These are phyloP conservation scores for Tubosaeta brunneosetosa DNA, from an alignment of 768 basidiomycete species.

Conservation along the genomic window DNA sequence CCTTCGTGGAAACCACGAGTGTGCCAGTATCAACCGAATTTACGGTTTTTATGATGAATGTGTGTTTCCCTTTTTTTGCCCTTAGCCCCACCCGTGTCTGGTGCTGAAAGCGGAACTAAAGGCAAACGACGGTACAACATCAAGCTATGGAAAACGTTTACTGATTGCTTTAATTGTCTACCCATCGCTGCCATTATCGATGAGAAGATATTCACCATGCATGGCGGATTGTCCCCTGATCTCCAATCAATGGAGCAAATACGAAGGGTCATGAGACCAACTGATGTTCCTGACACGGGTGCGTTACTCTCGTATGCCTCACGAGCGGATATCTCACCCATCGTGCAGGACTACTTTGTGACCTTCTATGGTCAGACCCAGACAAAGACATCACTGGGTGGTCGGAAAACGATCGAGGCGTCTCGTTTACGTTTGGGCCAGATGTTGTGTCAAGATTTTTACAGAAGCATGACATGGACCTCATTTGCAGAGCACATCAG, in stretches of 20 bases:
- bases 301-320: conserved; percentile 14
- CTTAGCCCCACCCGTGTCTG: background rate
- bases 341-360: conserved; percentile 78
- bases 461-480: conserved; percentile 99
- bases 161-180: conserved; percentile 99
- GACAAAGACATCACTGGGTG: conserved; percentile 99
- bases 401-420: conserved; percentile 99
- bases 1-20: conserved; percentile 97
- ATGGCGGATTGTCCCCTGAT: conserved; percentile 95
- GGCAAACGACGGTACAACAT: conserved; percentile 99
- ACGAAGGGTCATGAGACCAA: conserved; percentile 97
- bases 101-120: conserved; percentile 32
- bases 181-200: conserved; percentile 99
- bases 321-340: conserved; percentile 3
- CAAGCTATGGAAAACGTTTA: conserved; percentile 99
- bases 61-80: conserved; percentile 38
- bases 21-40: conserved; percentile 98
- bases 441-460: conserved; percentile 98
- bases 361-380: conserved; percentile 97
- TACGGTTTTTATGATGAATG: conserved; percentile 99
- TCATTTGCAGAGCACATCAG: conserved; percentile 98
- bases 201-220: conserved; percentile 99
- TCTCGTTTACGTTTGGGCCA: conserved; percentile 98
- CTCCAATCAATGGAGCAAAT: conserved; percentile 99
- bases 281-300: conserved; percentile 99